Evolutionary conservation across 345 rosid species (phyloP).

Genomic region (Physaria fendleri): DNA sequence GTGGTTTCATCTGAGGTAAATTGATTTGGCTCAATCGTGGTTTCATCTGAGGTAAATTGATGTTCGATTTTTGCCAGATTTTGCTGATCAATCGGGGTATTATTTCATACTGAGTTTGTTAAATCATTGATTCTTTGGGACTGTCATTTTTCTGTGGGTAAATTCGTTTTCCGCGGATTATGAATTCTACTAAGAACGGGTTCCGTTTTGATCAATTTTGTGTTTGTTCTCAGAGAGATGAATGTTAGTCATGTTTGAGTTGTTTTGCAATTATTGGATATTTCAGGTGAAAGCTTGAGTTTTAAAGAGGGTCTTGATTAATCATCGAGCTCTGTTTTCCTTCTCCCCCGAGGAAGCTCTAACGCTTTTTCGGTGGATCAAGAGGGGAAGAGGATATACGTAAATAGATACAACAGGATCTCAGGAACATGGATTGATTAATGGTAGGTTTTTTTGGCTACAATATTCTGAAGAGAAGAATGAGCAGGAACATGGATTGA

Average conservation of each 20-base stretch:
- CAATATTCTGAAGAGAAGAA: constrained; percentile 24
- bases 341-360: constrained; percentile 39
- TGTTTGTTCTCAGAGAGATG: background rate
- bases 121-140: background rate
- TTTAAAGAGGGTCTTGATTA: constrained; percentile 23
- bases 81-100: background rate
- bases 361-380: constrained; percentile 34
- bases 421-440: background rate
- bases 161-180: background rate
- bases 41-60: constrained; percentile 24
- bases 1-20: constrained; percentile 26
- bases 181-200: background rate
- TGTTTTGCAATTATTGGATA: background rate
- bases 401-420: constrained; percentile 8
- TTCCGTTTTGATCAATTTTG: background rate
- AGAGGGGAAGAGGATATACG: constrained; percentile 62
- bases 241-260: background rate
- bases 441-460: background rate
- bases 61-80: background rate
- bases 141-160: background rate
- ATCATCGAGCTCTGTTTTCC: constrained; percentile 53
- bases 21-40: background rate
- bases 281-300: constrained; percentile 36
- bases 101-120: background rate
- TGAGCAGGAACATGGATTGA: too few relatives aligned